Evolutionary conservation across 2,329 filamentous ascomycete species (phyloP), one percentile per base, ranked within the genome.

Genomic region (Colletotrichum sp.): DNA sequence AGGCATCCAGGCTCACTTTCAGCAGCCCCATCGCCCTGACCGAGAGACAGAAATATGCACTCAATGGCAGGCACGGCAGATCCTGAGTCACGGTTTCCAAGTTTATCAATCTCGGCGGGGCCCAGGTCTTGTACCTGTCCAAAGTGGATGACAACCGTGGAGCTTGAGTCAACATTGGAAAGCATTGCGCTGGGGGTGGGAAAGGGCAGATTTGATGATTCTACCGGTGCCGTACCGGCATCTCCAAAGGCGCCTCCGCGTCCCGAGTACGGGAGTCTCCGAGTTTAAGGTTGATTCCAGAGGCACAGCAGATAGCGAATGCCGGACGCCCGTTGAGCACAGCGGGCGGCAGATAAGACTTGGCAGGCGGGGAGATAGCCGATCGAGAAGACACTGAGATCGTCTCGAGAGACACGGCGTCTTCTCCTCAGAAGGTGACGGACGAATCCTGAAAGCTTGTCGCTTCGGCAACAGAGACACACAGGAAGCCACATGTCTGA

Each of bases 321-420:
- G 30, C 32, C 32, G 32, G 21, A 36, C 30, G 21, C 13, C 18
- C 30, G 28, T 28, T 16, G 43, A 26, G 66, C 30, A 36, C 38
- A 24, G 26, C 60, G 24, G 71, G 24, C 58, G 71, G 71, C 71
- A 73, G 66, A 73, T 70, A 66, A 48, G 66, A 73, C 71, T 58
- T 70, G 71, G 71, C 66, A 70, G 66, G 48, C 56, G 56, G 71
- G 66, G 48, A 66, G 48, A 66, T 30, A 64, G 5, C 43, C 66
- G 66, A 43, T 58, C 58, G 60, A 62, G n/a, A 26, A 61, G 30
- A 38, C 34, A 64, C 26, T 64, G 24, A 71, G 61, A 64, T 62
- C 58, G 16, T 21, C n/a, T 21, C 18, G 7, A 58, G 70, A 21
- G 58, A 52, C 43, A 21, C n/a, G 43, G n/a, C 43, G 43, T 52